Evolutionary conservation across 495 filamentous ascomycete species (phyloP), one percentile per base, ranked within the genome.

Genomic region (Neurospora terricola): DNA sequence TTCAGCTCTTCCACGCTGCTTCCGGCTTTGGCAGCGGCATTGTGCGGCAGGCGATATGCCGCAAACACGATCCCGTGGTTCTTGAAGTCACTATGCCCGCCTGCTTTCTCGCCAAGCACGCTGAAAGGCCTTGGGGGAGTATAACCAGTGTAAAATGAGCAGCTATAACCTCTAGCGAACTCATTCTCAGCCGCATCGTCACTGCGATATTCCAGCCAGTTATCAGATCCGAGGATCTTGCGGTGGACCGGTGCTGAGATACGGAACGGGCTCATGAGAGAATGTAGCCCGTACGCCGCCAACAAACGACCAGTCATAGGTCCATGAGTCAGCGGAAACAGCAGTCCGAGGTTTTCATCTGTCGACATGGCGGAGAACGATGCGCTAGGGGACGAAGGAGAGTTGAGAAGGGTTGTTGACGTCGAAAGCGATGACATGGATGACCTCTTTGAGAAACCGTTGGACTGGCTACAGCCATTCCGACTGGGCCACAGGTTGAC

Each of bases 51-150:
- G 5, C 80, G 73, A 70, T 83, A 84, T 1, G 82, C 83, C 0
- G 82, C 81, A 66, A 85, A 85, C 4, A 85, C 78, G 38, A 85
- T 78, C 27, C 83, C 83, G 54, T 82, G 79, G 72, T 84, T 80
- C 48, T 74, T 72, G 62, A 27, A 10, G n/a, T 27, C 34, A 9
- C 37, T 23, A 16, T 36, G 72, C 14, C 23, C 39, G 27, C 43
- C 21, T 70, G 23, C 16, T 45, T 30, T 70, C 14, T 69, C 39
- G 14, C 54, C 27, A 66, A 34, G 54, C 23, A 66, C 54, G 27
- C 54, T 66, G 27, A 66, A 66, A 66, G 54, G 27, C 27, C 54
- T 34, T 6, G 72, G 72, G 8, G 75, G 75, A 70, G 38, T 76
- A 40, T 81, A 45, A 12, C 78, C 80, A 5, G 78, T 79, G 70